phyloP scores from a whole-genome alignment of 2,329 filamentous ascomycete species.

The Alternaria angustiovoidea region DNA sequence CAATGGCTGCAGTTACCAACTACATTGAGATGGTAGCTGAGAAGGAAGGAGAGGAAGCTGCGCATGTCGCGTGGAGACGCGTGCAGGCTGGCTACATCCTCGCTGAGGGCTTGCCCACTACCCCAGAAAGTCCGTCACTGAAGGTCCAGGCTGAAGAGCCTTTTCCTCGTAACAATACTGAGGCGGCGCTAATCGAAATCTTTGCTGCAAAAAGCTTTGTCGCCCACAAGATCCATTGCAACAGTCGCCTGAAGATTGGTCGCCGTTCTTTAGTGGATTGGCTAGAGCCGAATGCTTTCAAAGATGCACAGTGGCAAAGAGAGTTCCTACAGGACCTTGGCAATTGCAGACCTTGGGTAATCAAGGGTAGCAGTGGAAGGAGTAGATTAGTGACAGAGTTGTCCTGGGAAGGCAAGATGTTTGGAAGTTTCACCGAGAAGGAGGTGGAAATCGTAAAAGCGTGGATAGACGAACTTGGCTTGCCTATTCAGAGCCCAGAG shows the following conservation, averaged over 20 bases:
- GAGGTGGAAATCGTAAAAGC: constrained; percentile 50
- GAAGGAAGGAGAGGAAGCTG: constrained; percentile 39
- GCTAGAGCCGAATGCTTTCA: constrained; percentile 50
- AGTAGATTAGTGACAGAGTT: constrained; percentile 56
- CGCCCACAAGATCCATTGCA: constrained; percentile 53
- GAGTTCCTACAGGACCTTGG: constrained; percentile 50
- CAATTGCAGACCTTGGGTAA: constrained; percentile 53
- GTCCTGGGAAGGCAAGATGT: constrained; percentile 59
- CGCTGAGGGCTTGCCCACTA: constrained; percentile 36
- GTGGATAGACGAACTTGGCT: constrained; percentile 53
- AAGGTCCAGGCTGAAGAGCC: constrained; percentile 11
- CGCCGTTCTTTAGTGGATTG: constrained; percentile 51
- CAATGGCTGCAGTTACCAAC: constrained; percentile 45
- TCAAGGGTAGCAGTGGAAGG: constrained; percentile 49
- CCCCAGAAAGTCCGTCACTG: constrained; percentile 28
- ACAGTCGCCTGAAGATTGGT: constrained; percentile 52
- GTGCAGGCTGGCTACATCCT: constrained; percentile 56
- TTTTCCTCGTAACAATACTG: constrained; percentile 20
- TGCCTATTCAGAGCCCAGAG: neutral
- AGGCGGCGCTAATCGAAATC: constrained; percentile 33
- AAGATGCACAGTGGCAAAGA: constrained; percentile 42
- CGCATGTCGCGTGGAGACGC: constrained; percentile 51
- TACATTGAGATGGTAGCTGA: constrained; percentile 49
- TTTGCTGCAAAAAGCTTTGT: constrained; percentile 52
- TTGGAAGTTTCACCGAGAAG: constrained; percentile 57